Evolutionary conservation across 176 grass and related monocot species (phyloP).

Genomic region (Rhynchospora pubera): DNA sequence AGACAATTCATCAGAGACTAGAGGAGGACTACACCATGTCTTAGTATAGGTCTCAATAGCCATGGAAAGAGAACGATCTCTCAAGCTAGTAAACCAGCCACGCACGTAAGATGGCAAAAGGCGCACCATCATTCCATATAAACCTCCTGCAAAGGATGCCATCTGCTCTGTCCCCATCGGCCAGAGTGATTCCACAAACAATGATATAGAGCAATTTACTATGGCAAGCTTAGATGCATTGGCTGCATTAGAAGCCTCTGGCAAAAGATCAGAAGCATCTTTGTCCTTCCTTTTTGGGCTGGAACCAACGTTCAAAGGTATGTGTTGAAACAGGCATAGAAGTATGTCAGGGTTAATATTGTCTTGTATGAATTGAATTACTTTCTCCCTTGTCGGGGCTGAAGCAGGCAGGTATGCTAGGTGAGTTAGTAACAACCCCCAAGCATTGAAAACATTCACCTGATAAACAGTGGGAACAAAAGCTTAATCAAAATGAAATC

Average conservation of each 20-base stretch:
- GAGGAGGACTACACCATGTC: slow-evolving; percentile 86
- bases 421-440: slow-evolving; percentile 62
- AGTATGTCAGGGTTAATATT: slow-evolving; percentile 57
- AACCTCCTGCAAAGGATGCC: slow-evolving; percentile 68
- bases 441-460: slow-evolving; percentile 75
- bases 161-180: slow-evolving; percentile 51
- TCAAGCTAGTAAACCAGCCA: slow-evolving; percentile 77
- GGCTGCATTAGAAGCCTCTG: slow-evolving; percentile 64
- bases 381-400: slow-evolving; percentile 39
- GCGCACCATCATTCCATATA: slow-evolving; percentile 90
- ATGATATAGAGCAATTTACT: slow-evolving; percentile 44
- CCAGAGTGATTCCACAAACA: slow-evolving; percentile 69
- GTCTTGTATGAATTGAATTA: slow-evolving; percentile 84
- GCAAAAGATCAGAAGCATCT: slow-evolving; percentile 27
- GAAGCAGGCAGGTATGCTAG: slow-evolving; percentile 51
- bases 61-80: slow-evolving; percentile 46
- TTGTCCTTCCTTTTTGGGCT: slow-evolving; percentile 71
- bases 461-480: slow-evolving; percentile 27
- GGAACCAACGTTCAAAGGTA: slow-evolving; percentile 39
- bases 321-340: slow-evolving; percentile 90
- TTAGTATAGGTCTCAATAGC: slow-evolving; percentile 75
- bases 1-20: slow-evolving; percentile 75
- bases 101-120: slow-evolving; percentile 82
- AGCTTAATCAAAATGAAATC: slow-evolving; percentile 8
- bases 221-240: slow-evolving; percentile 64